Evolutionary conservation across 495 filamentous ascomycete genomes (phyloP), one percentile per base, ranked within the genome.

Genomic region (Penicillium paradoxum): DNA sequence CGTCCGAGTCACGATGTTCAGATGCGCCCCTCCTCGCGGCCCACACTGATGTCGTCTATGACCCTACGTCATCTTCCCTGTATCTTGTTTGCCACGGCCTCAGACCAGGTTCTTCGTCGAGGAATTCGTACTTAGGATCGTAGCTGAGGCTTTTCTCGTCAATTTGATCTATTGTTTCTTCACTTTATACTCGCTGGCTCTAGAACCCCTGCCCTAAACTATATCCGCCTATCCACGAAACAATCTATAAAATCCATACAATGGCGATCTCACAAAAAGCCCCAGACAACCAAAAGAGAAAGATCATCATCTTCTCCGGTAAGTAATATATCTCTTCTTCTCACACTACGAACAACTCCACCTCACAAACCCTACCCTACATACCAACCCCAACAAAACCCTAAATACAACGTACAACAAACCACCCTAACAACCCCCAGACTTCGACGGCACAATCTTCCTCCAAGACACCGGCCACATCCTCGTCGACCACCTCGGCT

Each of bases 361-460:
- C 24, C 4, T 29, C 8, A 30, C 5, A 13, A 38, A 19, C 10
- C 37, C 18, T 4, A 51, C 8, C n/a, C 27, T 8, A 25, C 19
- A 4, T 1, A 1, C 3, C 34, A n/a, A n/a, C 17, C 13, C 30
- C 13, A 24, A 33, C 7, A 25, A 42, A 54, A 8, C 24, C 40
- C 40, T 27, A 27, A 27, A 8, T 27, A 25, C 7, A 42, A 27
- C 24, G 2, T 0, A 3, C 22, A 10, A 39, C 4, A 39, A 6
- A 27, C 44, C 21, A 34, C 14, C n/a, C 17, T 57, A 52, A 60
- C 51, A 22, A 33, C 19, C 8, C 11, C 2, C 18, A 84, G 84
- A 89, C 67, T 89, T 88, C 58, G 85, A 89, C 61, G 86, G 86
- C 55, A 88, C 86, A 32, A 89, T 89, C 59, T 87, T 85, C 73